Percentiles rank a stretch among this genome's conserved stretches.
These are phyloP conservation scores for Colletotrichum zoysiae DNA, from an alignment of 2,329 filamentous ascomycete species.

Conservation along the genomic window DNA sequence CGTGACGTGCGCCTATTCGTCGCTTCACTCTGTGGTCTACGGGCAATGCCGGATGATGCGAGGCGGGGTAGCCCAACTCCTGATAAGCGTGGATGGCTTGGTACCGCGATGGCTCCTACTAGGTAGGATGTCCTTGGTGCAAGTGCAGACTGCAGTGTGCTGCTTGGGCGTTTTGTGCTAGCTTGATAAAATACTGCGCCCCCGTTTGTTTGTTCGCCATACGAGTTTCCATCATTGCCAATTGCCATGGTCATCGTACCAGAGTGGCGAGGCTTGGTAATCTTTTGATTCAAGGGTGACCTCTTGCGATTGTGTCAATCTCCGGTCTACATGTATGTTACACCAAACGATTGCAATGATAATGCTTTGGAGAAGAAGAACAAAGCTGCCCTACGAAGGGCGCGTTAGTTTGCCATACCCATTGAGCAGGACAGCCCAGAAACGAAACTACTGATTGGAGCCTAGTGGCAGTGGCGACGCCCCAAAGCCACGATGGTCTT, in stretches of 20 bases:
- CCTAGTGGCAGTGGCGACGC: not conserved
- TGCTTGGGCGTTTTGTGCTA: not conserved
- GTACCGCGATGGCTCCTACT: not conserved
- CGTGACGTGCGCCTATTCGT: not conserved
- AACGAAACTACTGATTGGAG: not conserved
- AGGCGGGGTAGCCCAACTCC: not conserved
- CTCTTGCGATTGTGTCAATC: not conserved
- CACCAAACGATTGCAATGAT: not conserved
- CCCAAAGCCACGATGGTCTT: not conserved
- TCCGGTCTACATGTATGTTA: not conserved
- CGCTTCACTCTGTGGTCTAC: not conserved
- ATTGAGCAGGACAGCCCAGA: not conserved
- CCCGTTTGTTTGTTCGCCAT: not conserved
- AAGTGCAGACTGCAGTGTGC: not conserved
- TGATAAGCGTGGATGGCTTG: not conserved
- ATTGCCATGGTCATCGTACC: too few species aligned
- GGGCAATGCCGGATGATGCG: not conserved
- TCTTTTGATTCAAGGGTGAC: not conserved
- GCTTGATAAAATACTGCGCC: not conserved
- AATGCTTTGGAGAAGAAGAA: not conserved
- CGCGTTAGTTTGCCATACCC: not conserved
- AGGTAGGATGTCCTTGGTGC: not conserved
- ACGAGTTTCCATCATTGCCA: not conserved
- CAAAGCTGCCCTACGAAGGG: not conserved
- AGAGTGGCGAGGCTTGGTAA: not conserved